Evolutionary conservation across 1,284 basidiomycete genomes (phyloP).

Genomic region (Cutaneotrichosporon mucoides): DNA sequence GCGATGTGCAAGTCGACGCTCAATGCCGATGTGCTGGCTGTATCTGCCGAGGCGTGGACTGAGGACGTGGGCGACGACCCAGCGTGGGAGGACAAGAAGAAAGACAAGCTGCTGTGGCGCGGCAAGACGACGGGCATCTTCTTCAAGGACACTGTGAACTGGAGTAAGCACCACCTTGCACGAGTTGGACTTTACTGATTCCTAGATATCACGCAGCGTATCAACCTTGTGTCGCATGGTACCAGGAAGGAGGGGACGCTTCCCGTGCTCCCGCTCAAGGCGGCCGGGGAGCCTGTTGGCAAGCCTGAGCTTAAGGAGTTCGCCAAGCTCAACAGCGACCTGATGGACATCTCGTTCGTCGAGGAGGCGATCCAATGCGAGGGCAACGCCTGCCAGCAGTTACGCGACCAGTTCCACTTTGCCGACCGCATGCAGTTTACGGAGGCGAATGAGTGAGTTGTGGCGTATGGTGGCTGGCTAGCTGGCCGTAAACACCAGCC

Average conservation of each 20-base stretch:
- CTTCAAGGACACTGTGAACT: slow-evolving; percentile 51
- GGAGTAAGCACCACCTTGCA: slow-evolving; percentile 46
- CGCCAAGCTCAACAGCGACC: slow-evolving; percentile 52
- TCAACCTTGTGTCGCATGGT: slow-evolving; percentile 46
- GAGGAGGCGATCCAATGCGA: slow-evolving; percentile 52
- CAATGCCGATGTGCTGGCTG: slow-evolving; percentile 61
- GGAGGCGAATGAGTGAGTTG: slow-evolving; percentile 52
- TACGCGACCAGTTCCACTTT: slow-evolving; percentile 55
- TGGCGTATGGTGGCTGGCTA: too few relatives aligned
- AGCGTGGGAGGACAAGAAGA: slow-evolving; percentile 57
- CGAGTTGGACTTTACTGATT: too few relatives aligned
- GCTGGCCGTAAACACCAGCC: too few relatives aligned
- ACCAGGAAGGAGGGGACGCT: slow-evolving; percentile 47
- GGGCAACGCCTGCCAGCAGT: slow-evolving; percentile 49
- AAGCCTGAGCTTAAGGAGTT: slow-evolving; percentile 26
- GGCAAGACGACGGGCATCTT: slow-evolving; percentile 64
- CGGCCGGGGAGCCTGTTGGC: slow-evolving; percentile 50
- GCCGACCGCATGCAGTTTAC: slow-evolving; percentile 49
- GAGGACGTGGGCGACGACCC: slow-evolving; percentile 53
- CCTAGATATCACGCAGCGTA: slow-evolving; percentile 52
- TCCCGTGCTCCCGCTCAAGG: slow-evolving; percentile 39
- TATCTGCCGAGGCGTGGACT: slow-evolving; percentile 51
- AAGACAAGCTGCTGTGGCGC: slow-evolving; percentile 61
- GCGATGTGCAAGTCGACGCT: slow-evolving; percentile 57
- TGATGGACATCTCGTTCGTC: slow-evolving; percentile 46